Conservation (phyloP, 1,139 yeast species). For the Lodderomyces elongisporus region DNA sequence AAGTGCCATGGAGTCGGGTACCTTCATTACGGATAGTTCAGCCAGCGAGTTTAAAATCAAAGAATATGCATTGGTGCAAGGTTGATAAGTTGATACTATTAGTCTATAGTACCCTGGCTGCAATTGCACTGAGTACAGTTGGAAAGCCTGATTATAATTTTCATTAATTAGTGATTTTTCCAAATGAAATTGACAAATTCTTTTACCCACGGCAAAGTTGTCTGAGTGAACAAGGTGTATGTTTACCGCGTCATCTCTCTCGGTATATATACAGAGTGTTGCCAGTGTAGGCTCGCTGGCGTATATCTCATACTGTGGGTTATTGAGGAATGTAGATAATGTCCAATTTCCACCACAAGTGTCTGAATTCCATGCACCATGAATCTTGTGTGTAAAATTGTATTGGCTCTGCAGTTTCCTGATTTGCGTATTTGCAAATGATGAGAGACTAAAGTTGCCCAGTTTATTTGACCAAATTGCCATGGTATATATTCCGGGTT, state of each 20-base stretch:
- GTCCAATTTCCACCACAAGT: slow-evolving; percentile 58
- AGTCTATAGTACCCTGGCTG: slow-evolving; percentile 35
- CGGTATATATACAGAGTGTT: slow-evolving; percentile 22
- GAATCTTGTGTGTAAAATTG: slow-evolving; percentile 16
- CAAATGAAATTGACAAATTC: slow-evolving; percentile 25
- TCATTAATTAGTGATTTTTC: slow-evolving; percentile 25
- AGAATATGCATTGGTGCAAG: slow-evolving; percentile 10
- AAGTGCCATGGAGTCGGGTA: slow-evolving; percentile 31
- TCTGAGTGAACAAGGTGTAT: slow-evolving; percentile 39
- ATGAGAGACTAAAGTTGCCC: slow-evolving; percentile 34
- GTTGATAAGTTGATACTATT: slow-evolving; percentile 29
- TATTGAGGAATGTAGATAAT: slow-evolving; percentile 43
- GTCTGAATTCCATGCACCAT: slow-evolving; percentile 46
- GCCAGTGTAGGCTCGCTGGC: slow-evolving; percentile 16
- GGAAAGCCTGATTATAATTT: slow-evolving; percentile 21
- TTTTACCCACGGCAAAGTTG: slow-evolving; percentile 13
- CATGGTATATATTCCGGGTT: slow-evolving; percentile 26
- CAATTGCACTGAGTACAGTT: slow-evolving; percentile 16
- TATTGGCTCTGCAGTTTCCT: slow-evolving; percentile 22
- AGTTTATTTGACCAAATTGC: slow-evolving; percentile 21
- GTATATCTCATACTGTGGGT: slow-evolving; percentile 55
- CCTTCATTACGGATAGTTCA: slow-evolving; percentile 13
- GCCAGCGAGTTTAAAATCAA: slow-evolving; percentile 14
- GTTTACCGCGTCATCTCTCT: slow-evolving; percentile 17
- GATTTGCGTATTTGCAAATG: slow-evolving; percentile 18